Base-by-base conservation (phyloP, 305 asterid genomes). In the Solanum hybrid region DNA sequence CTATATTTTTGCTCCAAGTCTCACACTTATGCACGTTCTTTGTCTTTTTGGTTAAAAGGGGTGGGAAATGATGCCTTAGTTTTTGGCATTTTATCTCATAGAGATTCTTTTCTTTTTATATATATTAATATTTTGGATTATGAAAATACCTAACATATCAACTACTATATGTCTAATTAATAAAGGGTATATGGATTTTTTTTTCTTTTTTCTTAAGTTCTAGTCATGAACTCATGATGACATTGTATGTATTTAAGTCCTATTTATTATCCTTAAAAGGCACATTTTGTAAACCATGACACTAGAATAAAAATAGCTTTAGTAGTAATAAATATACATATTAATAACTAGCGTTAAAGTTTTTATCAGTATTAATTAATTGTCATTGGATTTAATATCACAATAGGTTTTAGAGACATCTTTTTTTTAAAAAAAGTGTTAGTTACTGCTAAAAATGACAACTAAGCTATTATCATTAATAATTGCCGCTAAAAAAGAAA, bases 11-110 rank as follows among this genome's bases (percentile, higher is more conserved):
- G 85, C 90, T 75, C 57, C 29, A 69, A 86, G 89, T 89, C 92
- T 92, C 89, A 91, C 71, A 64, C 76, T 36, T 89, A 40, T 89
- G 92, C 94, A 92, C 94, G 94, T 93, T 92, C 92, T 92, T 92
- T 89, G 92, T 94, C 92, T 64, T 89, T 86, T 79, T 46, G 40
- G 36, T 82, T 37, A 46, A 85, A 4, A 22, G 67, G 67, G 28
- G 87, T 36, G 87, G 75, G 12, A 84, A 84, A 46, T 51, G 75
- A 84, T 84, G 88, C 88, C 75, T 84, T 84, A 84, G 88, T 82
- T 36, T 74, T 78, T 73, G 86, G 64, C 90, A 74, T 33, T 88
- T 7, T 36, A 36, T 67, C 88, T 81, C 57, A 0, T 5, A 86
- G n/a, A 61, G 57, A 79, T 79, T 79, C 85, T 79, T 37, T 0